Evolutionary conservation across 2,329 filamentous ascomycete genomes (phyloP), one percentile per base, ranked within the genome.

Genomic region (Botryotinia globosa): DNA sequence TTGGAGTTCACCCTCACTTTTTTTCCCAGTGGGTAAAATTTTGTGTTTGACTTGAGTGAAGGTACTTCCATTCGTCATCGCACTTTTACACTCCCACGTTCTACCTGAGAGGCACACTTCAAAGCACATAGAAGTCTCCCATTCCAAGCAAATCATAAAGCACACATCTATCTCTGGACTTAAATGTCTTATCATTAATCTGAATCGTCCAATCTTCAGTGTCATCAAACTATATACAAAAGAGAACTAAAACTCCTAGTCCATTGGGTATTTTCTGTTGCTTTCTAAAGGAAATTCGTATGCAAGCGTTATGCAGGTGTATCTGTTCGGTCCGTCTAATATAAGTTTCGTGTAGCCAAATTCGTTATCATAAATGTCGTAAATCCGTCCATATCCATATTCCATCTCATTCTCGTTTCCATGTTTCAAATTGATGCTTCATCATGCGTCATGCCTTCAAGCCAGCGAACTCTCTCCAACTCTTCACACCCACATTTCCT

Each of bases 241-340:
- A 25, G 25, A 20, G 44, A 69, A 44, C 20, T 42, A 71, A 70
- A 48, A 61, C 69, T 48, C 69, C 69, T 51, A 39, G 39, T 42
- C 44, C 58, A 64, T 39, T 64, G 69, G 69, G 58, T 71, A 71
- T 71, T 71, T 62, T 62, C 45, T 64, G 59, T 39, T 67, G 34
- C 34, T 67, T 67, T 42, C 9, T 56, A 56, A 56, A 67, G 25
- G 65, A 67, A 56, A 67, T 56, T 67, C 65, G 65, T 56, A 32
- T 56, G 48, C 65, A 42, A 56, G 48, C 22, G 34, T 42, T 56
- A 29, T 67, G 48, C 65, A 56, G 34, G 25, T 67, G 37, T 67
- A 67, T 67, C 34, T 42, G 48, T 42, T 42, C 29, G 25, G n/a
- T 67, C 48, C 10, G 14, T 67, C 32, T 10, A 37, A 56, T 67